A percentile compares a stretch with the other conserved stretches of the same genome.
These are phyloP conservation scores for Eutrema salsugineum DNA, from an alignment of 441 rosid species.

Conservation along the genomic window DNA sequence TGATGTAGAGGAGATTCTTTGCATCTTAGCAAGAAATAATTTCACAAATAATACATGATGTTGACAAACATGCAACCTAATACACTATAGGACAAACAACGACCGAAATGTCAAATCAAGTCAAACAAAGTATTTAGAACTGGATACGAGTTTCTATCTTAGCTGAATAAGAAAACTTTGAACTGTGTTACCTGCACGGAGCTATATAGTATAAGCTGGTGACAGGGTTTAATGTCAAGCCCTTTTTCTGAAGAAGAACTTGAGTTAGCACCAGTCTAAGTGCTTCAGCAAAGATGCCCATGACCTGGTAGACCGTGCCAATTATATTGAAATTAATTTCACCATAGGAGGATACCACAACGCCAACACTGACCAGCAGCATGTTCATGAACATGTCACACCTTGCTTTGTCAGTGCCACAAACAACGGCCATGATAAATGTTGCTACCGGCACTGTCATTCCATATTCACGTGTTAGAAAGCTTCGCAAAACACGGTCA, in stretches of 20 bases:
- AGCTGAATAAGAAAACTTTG: neutral
- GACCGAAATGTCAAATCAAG: neutral
- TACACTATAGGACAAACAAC: neutral
- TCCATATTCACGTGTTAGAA: constrained; percentile 17
- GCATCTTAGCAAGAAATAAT: neutral
- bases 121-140: neutral
- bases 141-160: too few species aligned
- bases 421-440: constrained; percentile 80
- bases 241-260: constrained; percentile 95
- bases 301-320: constrained; percentile 93
- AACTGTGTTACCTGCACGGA: constrained; percentile 75
- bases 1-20: neutral
- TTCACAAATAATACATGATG: neutral
- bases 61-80: neutral
- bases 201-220: constrained; percentile 98
- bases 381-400: constrained; percentile 92
- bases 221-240: constrained; percentile 86
- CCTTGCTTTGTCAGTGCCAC: constrained; percentile 89
- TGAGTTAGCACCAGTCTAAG: constrained; percentile 95
- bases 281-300: constrained; percentile 97
- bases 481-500: neutral
- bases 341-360: constrained; percentile 91
- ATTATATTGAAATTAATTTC: constrained; percentile 91
- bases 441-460: constrained; percentile 97
- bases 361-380: constrained; percentile 98